Percentiles rank a stretch among this genome's conserved stretches.
phyloP scores from a whole-genome alignment of 768 basidiomycete species.

The Gelatoporia subvermispora region DNA sequence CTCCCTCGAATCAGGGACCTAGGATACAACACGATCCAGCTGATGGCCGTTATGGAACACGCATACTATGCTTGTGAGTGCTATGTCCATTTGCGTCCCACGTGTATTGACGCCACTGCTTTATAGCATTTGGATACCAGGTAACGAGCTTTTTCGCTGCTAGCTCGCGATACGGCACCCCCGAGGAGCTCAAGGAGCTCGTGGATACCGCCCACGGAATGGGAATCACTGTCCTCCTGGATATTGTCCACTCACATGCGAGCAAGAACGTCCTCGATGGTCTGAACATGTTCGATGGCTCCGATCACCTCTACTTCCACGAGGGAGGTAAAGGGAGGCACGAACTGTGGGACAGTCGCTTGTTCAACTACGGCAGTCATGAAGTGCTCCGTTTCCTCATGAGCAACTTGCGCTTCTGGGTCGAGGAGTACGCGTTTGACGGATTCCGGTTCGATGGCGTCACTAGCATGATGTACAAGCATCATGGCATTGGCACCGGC shows the following conservation, averaged over 20 bases:
- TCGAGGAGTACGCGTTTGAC: constrained; percentile 94
- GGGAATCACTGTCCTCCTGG: constrained; percentile 90
- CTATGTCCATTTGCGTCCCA: not conserved
- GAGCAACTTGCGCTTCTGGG: constrained; percentile 91
- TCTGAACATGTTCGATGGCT: constrained; percentile 94
- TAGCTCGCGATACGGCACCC: constrained; percentile 92
- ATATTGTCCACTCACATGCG: constrained; percentile 97
- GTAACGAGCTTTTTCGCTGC: constrained; percentile 96
- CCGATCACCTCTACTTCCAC: constrained; percentile 96
- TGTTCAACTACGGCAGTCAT: constrained; percentile 95
- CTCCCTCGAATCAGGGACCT: constrained; percentile 86
- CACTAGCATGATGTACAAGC: constrained; percentile 98
- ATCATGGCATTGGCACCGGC: constrained; percentile 96
- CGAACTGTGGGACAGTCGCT: constrained; percentile 94
- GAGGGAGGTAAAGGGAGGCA: constrained; percentile 87
- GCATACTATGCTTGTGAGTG: constrained; percentile 92
- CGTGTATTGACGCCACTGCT: not conserved
- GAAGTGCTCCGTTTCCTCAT: constrained; percentile 94
- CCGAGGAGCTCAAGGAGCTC: constrained; percentile 93
- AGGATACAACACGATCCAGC: constrained; percentile 95
- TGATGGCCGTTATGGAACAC: constrained; percentile 99
- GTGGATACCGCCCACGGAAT: constrained; percentile 93
- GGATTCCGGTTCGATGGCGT: constrained; percentile 99
- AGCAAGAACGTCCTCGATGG: constrained; percentile 97
- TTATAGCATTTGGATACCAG: constrained; percentile 93